A percentile compares a stretch with the other conserved stretches of the same genome.
These are phyloP conservation scores for Paramecium caudatum DNA, from an alignment of 73 alveolate genomes.

Conservation along the genomic window DNA sequence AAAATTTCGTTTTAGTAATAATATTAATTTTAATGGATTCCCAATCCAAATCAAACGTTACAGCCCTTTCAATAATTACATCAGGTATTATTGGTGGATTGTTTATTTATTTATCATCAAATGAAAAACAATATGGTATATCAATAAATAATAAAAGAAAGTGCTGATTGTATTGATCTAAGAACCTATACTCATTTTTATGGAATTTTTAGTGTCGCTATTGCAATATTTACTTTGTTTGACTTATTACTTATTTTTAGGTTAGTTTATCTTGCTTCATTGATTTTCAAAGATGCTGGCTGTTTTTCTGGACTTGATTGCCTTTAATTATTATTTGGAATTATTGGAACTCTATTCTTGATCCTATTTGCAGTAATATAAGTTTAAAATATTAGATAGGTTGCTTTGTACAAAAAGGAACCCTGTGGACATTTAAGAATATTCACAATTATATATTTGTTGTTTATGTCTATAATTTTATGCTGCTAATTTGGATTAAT, in stretches of 20 bases:
- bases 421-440: background rate
- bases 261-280: background rate
- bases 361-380: background rate
- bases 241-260: background rate
- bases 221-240: background rate
- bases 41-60: background rate
- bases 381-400: background rate
- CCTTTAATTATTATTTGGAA: background rate
- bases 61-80: background rate
- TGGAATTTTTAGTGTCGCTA: background rate
- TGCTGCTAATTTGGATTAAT: background rate
- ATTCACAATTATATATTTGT: slow-evolving; percentile 15
- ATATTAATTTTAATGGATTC: slow-evolving; percentile 21
- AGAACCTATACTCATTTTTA: background rate
- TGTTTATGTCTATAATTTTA: background rate
- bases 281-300: background rate
- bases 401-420: background rate
- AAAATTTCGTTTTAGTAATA: slow-evolving; percentile 1
- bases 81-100: background rate
- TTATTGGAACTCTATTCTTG: background rate
- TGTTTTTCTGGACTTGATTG: slow-evolving; percentile 25
- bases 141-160: background rate
- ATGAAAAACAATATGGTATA: slow-evolving; percentile 10
- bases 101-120: slow-evolving; percentile 8
- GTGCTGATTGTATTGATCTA: background rate